Evolutionary conservation across 2,329 filamentous ascomycete species (phyloP).

Genomic region (Phialocephala subalpina): DNA sequence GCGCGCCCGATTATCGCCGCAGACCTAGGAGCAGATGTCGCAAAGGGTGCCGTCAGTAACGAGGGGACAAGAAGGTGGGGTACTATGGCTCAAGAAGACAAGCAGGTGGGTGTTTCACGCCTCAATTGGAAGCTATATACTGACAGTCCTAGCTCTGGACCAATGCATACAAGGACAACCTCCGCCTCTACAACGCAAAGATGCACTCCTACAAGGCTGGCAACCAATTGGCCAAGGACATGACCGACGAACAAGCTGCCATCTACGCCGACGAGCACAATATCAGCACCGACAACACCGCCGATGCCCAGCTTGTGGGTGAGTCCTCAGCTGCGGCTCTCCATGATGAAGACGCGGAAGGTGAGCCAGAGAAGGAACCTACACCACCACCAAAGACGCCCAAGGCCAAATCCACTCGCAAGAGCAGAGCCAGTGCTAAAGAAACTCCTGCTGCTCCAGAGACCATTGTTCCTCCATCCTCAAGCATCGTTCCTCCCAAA

Average conservation of each 20-base stretch:
- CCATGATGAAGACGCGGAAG: constrained; percentile 45
- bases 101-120: constrained; percentile 56
- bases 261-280: constrained; percentile 66
- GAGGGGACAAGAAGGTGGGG: constrained; percentile 90
- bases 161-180: constrained; percentile 72
- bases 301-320: constrained; percentile 53
- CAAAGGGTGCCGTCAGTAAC: constrained; percentile 86
- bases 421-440: constrained; percentile 37
- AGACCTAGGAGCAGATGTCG: constrained; percentile 77
- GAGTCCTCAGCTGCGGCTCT: constrained; percentile 53
- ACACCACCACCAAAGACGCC: constrained; percentile 62
- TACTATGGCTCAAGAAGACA: constrained; percentile 77
- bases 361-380: constrained; percentile 53
- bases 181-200: constrained; percentile 70
- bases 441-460: constrained; percentile 45
- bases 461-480: constrained; percentile 31
- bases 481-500: constrained; percentile 35
- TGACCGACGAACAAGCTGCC: constrained; percentile 67
- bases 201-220: constrained; percentile 71
- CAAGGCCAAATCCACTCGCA: constrained; percentile 56
- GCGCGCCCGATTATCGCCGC: constrained; percentile 83
- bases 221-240: constrained; percentile 65
- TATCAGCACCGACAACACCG: constrained; percentile 57
- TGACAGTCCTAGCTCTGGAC: constrained; percentile 57
- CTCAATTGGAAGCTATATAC: constrained; percentile 2